These are phyloP conservation scores for Candida ortonii DNA, from an alignment of 805 yeast species.

Conservation along the genomic window DNA sequence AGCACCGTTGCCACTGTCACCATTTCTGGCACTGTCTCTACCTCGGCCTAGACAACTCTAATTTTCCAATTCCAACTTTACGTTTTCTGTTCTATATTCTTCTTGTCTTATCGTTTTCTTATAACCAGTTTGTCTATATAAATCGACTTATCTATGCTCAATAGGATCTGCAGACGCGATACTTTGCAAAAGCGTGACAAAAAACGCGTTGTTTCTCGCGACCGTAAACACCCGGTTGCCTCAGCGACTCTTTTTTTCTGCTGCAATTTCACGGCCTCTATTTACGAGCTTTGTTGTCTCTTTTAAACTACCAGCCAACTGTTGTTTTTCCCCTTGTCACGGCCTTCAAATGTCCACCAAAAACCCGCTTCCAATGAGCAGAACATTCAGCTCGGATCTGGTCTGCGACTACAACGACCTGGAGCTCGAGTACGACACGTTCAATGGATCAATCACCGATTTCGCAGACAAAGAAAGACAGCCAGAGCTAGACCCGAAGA, in stretches of 20 bases:
- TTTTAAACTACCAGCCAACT: no score
- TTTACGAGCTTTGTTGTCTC: no score
- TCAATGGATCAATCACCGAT: slow-evolving; percentile 31
- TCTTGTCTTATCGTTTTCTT: no score
- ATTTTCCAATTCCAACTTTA: slow-evolving; percentile 1
- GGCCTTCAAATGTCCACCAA: not conserved
- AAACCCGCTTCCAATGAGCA: slow-evolving; percentile 10
- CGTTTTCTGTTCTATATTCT: not conserved
- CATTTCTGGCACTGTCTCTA: slow-evolving; percentile 12
- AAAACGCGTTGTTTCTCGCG: no score
- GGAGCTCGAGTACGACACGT: slow-evolving; percentile 33
- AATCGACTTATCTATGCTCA: no score
- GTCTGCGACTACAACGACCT: slow-evolving; percentile 25
- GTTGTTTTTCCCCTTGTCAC: not conserved
- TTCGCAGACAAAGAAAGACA: slow-evolving; percentile 21
- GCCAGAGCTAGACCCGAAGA: not conserved
- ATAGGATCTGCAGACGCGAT: no score
- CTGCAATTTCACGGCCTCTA: no score
- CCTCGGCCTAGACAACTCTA: slow-evolving; percentile 5
- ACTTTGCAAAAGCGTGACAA: no score
- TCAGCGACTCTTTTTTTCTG: no score
- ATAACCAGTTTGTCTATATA: no score
- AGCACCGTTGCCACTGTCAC: slow-evolving; percentile 36
- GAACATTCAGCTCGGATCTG: slow-evolving; percentile 23
- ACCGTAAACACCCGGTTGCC: no score